Base-by-base conservation (phyloP, 2,329 filamentous ascomycete genomes). In the Fusarium euwallaceae region DNA sequence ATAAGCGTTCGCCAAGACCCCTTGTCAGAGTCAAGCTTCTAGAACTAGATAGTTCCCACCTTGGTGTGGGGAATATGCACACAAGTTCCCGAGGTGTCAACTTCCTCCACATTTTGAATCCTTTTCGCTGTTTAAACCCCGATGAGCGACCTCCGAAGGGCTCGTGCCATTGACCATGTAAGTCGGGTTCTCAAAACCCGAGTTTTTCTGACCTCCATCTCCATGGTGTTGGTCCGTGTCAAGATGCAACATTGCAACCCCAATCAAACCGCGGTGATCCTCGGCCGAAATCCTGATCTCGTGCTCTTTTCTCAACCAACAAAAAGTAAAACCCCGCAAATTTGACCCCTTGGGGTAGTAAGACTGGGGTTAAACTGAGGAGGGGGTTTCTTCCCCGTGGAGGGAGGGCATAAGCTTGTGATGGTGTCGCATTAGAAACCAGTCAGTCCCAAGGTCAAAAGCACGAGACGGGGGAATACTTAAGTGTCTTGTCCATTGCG, bases 161-260 rank as follows among this genome's bases (percentile, higher is more conserved):
- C 67, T 58, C 27, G 65, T 22, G 36, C 53, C 27, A 34, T 53
- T 8, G 34, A 8, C 24, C 4, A 51, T 76, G 73, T 75, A 71
- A 74, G 73, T 75, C 73, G 73, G 73, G 64, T 20, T 73, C 55
- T 11, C 59, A 61, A 71, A 73, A 43, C 67, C 73, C 70, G 73
- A 69, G 64, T 53, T 75, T 75, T 75, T 63, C 56, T 51, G 43
- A 29, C 37, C 71, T 69, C 22, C 39, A 68, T 65, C n/a, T 37
- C 37, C 37, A 29, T 55, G 20, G 51, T 51, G 72, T 61, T 74
- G 71, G 51, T 51, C 66, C 29, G 43, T 43, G 32, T 43, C 22
- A 37, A 64, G 22, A 55, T 60, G 29, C 27, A 53, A 55, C 53
- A 37, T 48, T 60, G 29, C 27, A 53, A 55, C 53, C 29, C 48